Conservation (phyloP, 768 basidiomycete genomes). For the Lentinus brumalis region DNA sequence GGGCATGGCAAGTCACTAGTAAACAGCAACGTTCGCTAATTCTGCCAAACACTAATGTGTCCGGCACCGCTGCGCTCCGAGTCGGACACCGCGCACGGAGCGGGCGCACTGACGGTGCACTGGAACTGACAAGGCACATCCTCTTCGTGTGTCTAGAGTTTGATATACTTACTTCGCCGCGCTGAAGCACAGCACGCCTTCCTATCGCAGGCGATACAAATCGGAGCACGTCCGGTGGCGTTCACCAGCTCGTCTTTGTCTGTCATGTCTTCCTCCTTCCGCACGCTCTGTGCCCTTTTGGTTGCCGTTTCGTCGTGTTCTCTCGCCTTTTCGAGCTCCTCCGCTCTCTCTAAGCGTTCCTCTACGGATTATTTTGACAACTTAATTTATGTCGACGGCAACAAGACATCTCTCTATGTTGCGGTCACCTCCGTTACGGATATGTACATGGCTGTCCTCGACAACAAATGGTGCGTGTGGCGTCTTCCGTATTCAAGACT, state of each 20-base stretch:
- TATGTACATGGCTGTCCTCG: conserved; percentile 11
- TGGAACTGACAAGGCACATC: too few relatives aligned
- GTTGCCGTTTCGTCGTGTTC: conserved; percentile 2
- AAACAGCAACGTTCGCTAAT: too few relatives aligned
- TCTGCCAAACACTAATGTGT: too few relatives aligned
- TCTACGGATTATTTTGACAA: conserved; percentile 10
- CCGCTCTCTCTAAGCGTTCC: not conserved
- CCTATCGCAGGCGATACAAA: not conserved
- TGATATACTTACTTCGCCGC: too few relatives aligned
- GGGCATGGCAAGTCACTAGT: too few relatives aligned
- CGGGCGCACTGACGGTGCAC: too few relatives aligned
- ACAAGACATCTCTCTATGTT: conserved; percentile 8
- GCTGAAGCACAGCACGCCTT: not conserved
- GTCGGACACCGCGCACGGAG: too few relatives aligned
- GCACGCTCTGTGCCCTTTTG: conserved; percentile 17
- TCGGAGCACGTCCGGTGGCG: not conserved
- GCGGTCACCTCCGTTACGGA: conserved; percentile 1
- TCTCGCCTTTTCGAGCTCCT: not conserved
- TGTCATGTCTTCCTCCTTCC: conserved; percentile 18
- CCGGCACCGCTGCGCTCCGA: too few relatives aligned
- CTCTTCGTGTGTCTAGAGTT: too few relatives aligned
- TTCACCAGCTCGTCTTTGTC: conserved; percentile 7
- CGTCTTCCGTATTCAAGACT: too few relatives aligned
- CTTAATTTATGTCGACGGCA: conserved; percentile 12
- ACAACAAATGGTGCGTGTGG: conserved; percentile 13